Conservation (phyloP, 306 rosid genomes). For the Castanospermum australe region DNA sequence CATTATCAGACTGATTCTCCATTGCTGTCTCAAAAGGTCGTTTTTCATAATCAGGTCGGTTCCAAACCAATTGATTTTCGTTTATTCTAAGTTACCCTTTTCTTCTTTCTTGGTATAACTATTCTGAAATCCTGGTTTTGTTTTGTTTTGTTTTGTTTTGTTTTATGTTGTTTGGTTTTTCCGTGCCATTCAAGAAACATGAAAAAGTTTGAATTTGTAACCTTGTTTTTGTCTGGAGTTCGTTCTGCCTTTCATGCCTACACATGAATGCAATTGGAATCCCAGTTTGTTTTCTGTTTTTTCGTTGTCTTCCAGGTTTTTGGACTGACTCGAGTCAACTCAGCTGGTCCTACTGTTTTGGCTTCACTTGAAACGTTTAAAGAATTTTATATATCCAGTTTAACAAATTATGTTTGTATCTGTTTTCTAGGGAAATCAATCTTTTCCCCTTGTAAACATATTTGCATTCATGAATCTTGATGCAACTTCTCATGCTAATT, state of each 20-base stretch:
- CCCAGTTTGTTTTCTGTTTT: no score
- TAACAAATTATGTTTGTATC: no score
- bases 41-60: constrained; percentile 1
- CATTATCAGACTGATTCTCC: no score
- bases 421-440: neutral
- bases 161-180: no score
- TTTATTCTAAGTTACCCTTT: no score
- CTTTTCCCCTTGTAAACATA: neutral
- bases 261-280: neutral
- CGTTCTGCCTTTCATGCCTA: neutral
- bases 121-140: neutral
- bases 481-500: neutral
- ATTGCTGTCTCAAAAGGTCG: neutral
- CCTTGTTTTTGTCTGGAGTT: neutral
- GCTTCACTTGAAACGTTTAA: neutral
- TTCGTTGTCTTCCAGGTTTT: neutral
- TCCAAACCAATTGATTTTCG: neutral
- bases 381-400: neutral
- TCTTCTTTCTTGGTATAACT: neutral
- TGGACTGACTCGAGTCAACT: constrained; percentile 35
- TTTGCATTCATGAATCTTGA: neutral
- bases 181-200: neutral
- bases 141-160: no score
- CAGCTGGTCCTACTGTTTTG: neutral
- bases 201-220: neutral